phyloP scores from a whole-genome alignment of 352 stramenopile genomes.

The Phytophthora tubulina region DNA sequence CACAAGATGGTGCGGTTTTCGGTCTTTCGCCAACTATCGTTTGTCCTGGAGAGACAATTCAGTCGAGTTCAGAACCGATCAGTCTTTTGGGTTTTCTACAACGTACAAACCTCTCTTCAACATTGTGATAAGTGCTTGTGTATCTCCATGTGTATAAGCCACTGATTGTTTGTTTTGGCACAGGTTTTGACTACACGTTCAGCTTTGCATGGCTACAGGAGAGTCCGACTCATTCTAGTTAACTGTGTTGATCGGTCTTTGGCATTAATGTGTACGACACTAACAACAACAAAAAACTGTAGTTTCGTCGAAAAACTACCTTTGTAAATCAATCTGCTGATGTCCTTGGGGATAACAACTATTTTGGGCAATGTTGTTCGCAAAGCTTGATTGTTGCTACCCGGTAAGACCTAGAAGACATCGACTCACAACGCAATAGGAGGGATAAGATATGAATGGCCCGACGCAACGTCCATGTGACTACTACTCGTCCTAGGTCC shows the following conservation, averaged over 20 bases:
- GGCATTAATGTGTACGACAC: no score
- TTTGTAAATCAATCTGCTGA: no score
- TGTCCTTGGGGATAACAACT: no score
- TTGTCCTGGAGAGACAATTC: conserved; percentile 48
- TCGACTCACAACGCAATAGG: neutral
- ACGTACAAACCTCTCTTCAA: conserved; percentile 34
- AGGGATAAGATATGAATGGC: conserved; percentile 22
- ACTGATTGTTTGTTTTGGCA: neutral
- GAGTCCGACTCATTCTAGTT: neutral
- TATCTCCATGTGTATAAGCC: neutral
- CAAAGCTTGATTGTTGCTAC: no score
- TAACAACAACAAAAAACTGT: neutral
- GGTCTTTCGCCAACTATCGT: conserved; percentile 40
- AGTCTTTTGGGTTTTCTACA: conserved; percentile 48
- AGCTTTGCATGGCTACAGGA: conserved; percentile 33
- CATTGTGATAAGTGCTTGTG: conserved; percentile 34
- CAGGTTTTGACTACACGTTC: conserved; percentile 31
- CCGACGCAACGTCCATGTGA: conserved; percentile 4
- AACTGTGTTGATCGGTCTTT: no score
- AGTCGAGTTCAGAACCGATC: conserved; percentile 41
- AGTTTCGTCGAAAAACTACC: no score
- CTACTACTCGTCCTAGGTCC: neutral
- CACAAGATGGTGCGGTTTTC: conserved; percentile 34
- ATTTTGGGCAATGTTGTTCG: no score
- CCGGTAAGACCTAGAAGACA: conserved; percentile 33